Percentiles rank a stretch among this genome's conserved stretches.
These are phyloP conservation scores for Closterium sp. DNA, from an alignment of 139 green algal genomes.

Conservation along the genomic window DNA sequence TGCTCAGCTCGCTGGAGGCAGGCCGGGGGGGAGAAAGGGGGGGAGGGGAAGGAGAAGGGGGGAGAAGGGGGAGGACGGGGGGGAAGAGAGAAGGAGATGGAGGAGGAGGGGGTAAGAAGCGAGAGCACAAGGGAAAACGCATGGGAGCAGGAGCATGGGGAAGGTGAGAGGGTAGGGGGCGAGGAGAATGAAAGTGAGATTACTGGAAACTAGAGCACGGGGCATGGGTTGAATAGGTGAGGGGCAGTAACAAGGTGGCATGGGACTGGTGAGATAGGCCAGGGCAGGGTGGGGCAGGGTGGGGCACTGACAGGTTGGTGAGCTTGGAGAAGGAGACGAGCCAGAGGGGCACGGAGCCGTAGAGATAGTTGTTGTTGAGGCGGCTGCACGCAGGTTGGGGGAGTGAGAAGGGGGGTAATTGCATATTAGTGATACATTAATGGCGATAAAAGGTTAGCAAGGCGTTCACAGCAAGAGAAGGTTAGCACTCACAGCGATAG, in stretches of 20 bases:
- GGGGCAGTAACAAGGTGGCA: not conserved
- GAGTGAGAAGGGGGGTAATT: not conserved
- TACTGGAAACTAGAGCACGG: not conserved
- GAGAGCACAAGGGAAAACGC: not conserved
- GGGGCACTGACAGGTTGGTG: not conserved
- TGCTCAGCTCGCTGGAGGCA: not conserved
- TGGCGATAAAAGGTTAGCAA: too few relatives aligned
- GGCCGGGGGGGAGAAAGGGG: not conserved
- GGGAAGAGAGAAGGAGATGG: too few relatives aligned
- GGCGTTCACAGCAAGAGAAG: too few relatives aligned
- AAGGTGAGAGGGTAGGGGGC: not conserved
- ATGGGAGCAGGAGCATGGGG: not conserved
- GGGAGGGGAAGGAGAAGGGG: not conserved
- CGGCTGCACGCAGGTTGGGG: too few relatives aligned
- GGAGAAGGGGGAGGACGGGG: too few relatives aligned
- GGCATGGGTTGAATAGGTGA: not conserved
- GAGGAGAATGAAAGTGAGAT: not conserved
- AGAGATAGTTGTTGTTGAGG: not conserved
- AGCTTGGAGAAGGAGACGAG: too few relatives aligned
- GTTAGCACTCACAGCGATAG: too few relatives aligned
- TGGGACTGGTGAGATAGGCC: not conserved
- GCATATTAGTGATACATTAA: too few relatives aligned
- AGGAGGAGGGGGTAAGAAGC: too few relatives aligned
- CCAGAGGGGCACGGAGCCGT: too few relatives aligned
- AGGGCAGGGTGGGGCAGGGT: not conserved